Percentiles rank a stretch among this genome's conserved stretches.
These are phyloP conservation scores for Syzygium jambos DNA, from an alignment of 345 rosid species.

Conservation along the genomic window DNA sequence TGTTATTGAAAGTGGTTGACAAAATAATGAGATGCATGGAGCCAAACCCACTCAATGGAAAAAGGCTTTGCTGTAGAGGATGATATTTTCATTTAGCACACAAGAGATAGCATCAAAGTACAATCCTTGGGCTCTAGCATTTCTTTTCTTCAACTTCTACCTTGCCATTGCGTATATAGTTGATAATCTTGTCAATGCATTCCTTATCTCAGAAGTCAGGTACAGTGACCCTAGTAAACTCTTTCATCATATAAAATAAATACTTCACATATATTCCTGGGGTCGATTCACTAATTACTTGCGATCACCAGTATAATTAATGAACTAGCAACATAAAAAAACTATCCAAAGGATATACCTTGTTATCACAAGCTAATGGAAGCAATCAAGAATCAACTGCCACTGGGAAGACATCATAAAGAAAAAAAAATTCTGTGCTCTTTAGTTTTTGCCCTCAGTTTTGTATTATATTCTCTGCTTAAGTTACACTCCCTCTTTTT, in stretches of 20 bases:
- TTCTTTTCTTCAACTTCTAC: neutral
- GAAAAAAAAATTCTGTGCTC: neutral
- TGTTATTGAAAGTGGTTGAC: neutral
- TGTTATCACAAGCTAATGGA: neutral
- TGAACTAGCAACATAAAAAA: neutral
- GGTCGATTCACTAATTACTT: neutral
- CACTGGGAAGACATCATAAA: neutral
- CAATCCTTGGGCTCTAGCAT: neutral
- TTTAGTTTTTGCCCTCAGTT: neutral
- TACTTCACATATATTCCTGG: neutral
- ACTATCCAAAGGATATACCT: neutral
- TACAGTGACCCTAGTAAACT: neutral
- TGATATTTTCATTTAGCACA: neutral
- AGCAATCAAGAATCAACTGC: neutral
- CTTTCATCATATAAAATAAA: neutral
- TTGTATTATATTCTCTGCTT: neutral
- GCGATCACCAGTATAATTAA: neutral
- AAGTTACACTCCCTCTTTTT: neutral
- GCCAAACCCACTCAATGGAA: neutral
- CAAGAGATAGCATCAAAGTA: neutral
- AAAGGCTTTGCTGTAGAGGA: neutral
- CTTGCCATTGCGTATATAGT: neutral
- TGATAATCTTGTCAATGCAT: neutral
- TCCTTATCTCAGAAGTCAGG: neutral
- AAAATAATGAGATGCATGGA: neutral